Evolutionary conservation across 208 protist species (phyloP), one percentile per base, ranked within the genome.

Genomic region (Leishmania tarentolae): DNA sequence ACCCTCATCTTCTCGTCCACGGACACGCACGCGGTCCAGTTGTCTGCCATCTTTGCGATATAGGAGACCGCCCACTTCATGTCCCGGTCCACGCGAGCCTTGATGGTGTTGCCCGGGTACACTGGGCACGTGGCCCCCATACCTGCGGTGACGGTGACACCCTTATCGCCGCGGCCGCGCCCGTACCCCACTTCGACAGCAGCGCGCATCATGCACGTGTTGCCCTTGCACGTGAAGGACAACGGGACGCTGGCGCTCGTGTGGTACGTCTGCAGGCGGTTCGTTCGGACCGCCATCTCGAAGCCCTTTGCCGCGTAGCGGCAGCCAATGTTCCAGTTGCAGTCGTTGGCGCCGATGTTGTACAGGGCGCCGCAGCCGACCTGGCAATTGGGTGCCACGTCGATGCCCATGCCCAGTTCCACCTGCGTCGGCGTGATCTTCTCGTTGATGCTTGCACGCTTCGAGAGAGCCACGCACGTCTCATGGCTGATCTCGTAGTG

Each of bases 1-100:
- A 86, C 52, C 85, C 90, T 92, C 72, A 89, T 72, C 69, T 85
- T 87, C 81, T 91, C 85, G 77, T 95, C 90, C 47, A 95, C n/a
- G 15, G 87, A 91, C 44, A 97, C 75, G 61, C 91, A 87, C 24
- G 84, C 87, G 13, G 86, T 91, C 92, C 92, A 96, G 88, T 89
- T 90, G 77, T 94, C 89, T 17, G 87, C 85, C 70, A 94, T 82
- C 79, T 87, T 91, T 21, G 83, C 85, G 35, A 95, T 89, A 88
- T 95, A 97, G 24, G 87, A 42, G 17, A 90, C 80, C 40, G 86
- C 87, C 92, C 92, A 95, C 40, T 92, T 85, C 80, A 78, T 82
- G 57, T 88, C 84, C 66, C 86, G 84, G 87, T 93, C 88, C 63
- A 95, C 78, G 50, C 87, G 86, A 13, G 88, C 88, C 86, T 95